These are phyloP conservation scores for Dendrothele bispora DNA, from an alignment of 768 basidiomycete genomes.

Conservation along the genomic window DNA sequence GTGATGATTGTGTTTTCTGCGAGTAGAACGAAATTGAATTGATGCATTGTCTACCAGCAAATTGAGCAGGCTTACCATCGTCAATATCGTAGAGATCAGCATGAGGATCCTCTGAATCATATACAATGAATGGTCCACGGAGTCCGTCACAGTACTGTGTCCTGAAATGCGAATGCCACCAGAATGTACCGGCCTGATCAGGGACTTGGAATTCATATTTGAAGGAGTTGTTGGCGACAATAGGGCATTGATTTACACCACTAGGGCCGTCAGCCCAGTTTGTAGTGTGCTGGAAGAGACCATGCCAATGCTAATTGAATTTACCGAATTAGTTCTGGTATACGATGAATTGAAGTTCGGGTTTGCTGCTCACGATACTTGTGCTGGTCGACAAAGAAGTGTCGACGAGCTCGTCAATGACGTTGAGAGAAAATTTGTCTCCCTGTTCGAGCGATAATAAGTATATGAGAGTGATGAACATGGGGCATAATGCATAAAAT, in stretches of 20 bases:
- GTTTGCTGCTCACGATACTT: slow-evolving; percentile 41
- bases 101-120: slow-evolving; percentile 23
- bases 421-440: slow-evolving; percentile 44
- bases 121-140: slow-evolving; percentile 37
- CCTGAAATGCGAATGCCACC: slow-evolving; percentile 18
- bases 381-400: slow-evolving; percentile 49
- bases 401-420: slow-evolving; percentile 46
- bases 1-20: slow-evolving; percentile 25
- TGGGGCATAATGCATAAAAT: background rate
- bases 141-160: slow-evolving; percentile 38
- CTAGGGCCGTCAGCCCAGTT: slow-evolving; percentile 27
- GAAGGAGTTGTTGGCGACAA: slow-evolving; percentile 29
- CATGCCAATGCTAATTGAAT: slow-evolving; percentile 5
- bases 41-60: no score
- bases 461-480: background rate
- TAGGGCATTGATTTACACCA: slow-evolving; percentile 35
- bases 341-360: background rate
- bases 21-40: background rate
- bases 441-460: slow-evolving; percentile 38
- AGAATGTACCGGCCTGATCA: slow-evolving; percentile 30
- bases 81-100: slow-evolving; percentile 18
- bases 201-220: slow-evolving; percentile 31
- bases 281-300: slow-evolving; percentile 6
- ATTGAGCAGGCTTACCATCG: slow-evolving; percentile 33
- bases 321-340: background rate